These are phyloP conservation scores for Ascochyta rabiei DNA, from an alignment of 2,329 filamentous ascomycete genomes.

Conservation along the genomic window DNA sequence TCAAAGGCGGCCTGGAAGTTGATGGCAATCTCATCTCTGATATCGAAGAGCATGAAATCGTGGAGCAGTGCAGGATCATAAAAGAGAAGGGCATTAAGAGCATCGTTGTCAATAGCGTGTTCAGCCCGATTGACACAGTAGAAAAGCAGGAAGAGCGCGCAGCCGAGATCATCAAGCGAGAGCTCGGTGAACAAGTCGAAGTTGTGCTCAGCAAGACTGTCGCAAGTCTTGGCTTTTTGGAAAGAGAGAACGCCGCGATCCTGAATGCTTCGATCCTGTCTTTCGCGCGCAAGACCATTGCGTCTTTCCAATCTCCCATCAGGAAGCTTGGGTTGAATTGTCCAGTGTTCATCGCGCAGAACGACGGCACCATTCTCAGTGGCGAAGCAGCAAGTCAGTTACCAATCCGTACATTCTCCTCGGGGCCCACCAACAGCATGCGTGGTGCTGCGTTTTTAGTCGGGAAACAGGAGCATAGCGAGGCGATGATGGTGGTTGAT, in stretches of 20 bases:
- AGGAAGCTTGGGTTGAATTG: slow-evolving; percentile 53
- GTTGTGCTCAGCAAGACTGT: slow-evolving; percentile 60
- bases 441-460: slow-evolving; percentile 55
- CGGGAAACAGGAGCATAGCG: slow-evolving; percentile 35
- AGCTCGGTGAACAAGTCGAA: slow-evolving; percentile 54
- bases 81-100: slow-evolving; percentile 52
- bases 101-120: slow-evolving; percentile 64
- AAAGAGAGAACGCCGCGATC: slow-evolving; percentile 59
- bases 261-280: slow-evolving; percentile 57
- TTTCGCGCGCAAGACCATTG: slow-evolving; percentile 55
- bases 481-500: slow-evolving; percentile 68
- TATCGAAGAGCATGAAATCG: slow-evolving; percentile 54
- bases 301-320: slow-evolving; percentile 55
- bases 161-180: slow-evolving; percentile 54
- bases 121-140: slow-evolving; percentile 62
- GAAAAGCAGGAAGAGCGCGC: slow-evolving; percentile 60
- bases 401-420: slow-evolving; percentile 59
- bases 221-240: slow-evolving; percentile 57
- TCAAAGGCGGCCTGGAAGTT: slow-evolving; percentile 59
- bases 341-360: slow-evolving; percentile 59
- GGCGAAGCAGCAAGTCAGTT: slow-evolving; percentile 54
- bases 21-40: slow-evolving; percentile 55
- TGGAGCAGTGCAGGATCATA: slow-evolving; percentile 53
- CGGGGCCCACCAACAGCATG: slow-evolving; percentile 61
- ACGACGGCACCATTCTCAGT: slow-evolving; percentile 58